Conservation (phyloP, 352 stramenopile genomes). For the Thalassiosira allenii region DNA sequence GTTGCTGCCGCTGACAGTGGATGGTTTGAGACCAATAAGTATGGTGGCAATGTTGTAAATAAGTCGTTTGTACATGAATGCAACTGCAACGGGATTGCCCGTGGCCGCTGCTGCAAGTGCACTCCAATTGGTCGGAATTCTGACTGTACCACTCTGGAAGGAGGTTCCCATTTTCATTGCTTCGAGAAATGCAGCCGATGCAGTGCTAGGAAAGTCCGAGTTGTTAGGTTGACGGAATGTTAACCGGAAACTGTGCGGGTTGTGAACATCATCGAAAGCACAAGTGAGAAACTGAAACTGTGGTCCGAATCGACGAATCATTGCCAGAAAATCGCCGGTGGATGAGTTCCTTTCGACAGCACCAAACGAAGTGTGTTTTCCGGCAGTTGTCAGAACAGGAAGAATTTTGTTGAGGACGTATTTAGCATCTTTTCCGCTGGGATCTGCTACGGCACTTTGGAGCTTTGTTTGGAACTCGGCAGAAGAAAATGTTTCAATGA, state of each 20-base stretch:
- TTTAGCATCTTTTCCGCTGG: constrained; percentile 31
- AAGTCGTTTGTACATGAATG: constrained; percentile 38
- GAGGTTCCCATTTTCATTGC: constrained; percentile 17
- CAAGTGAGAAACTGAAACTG: constrained; percentile 22
- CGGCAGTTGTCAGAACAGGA: constrained; percentile 29
- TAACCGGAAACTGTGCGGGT: constrained; percentile 32
- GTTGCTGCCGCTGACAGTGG: constrained; percentile 5
- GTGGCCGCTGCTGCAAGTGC: constrained; percentile 12
- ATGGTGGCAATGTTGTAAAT: constrained; percentile 40
- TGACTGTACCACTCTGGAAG: constrained; percentile 18
- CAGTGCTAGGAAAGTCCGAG: constrained; percentile 34
- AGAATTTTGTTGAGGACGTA: constrained; percentile 27
- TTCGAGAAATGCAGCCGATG: neutral
- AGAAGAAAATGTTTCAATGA: constrained; percentile 20
- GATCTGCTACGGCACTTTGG: constrained; percentile 38
- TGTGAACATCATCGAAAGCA: constrained; percentile 36
- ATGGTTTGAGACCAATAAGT: constrained; percentile 36
- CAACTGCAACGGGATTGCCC: constrained; percentile 33
- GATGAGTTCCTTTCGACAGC: constrained; percentile 31
- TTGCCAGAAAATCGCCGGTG: constrained; percentile 18
- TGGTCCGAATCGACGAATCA: constrained; percentile 41
- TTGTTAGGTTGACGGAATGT: constrained; percentile 32
- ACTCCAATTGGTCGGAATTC: constrained; percentile 40
- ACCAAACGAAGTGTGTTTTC: constrained; percentile 44
- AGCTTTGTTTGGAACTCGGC: constrained; percentile 28